phyloP scores from a whole-genome alignment of 148 eudicot genomes.

The Rhododendron kiyosumense region DNA sequence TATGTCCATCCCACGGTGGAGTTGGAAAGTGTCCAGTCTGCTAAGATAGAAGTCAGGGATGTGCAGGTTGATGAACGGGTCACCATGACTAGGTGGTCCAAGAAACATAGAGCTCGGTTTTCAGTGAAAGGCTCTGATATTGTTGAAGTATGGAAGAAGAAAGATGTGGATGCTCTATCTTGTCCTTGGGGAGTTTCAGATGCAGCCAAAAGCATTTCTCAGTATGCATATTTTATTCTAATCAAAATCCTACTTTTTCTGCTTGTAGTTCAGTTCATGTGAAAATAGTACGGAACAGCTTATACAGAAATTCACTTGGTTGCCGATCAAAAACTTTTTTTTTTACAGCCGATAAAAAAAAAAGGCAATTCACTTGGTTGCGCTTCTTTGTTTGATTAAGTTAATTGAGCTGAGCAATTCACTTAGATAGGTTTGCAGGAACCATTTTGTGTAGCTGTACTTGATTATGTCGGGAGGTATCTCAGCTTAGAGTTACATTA shows the following conservation, averaged over 20 bases:
- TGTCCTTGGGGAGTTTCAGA: constrained; percentile 64
- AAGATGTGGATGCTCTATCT: constrained; percentile 45
- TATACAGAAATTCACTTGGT: neutral
- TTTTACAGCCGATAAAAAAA: no score
- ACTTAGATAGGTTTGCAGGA: neutral
- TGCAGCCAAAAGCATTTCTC: constrained; percentile 27
- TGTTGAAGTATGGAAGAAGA: constrained; percentile 53
- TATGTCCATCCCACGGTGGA: constrained; percentile 45
- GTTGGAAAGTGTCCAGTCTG: constrained; percentile 34
- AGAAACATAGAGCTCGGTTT: constrained; percentile 36
- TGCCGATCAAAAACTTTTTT: neutral
- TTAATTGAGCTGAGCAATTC: neutral
- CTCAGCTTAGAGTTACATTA: neutral
- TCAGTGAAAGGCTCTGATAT: constrained; percentile 40
- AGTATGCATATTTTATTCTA: neutral
- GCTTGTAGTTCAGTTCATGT: neutral
- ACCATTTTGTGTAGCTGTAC: neutral
- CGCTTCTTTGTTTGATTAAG: neutral
- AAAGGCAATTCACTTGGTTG: neutral
- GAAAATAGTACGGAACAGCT: neutral
- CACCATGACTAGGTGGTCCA: constrained; percentile 75
- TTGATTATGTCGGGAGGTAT: neutral
- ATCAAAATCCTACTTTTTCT: constrained; percentile 6
- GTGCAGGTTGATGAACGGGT: constrained; percentile 76
- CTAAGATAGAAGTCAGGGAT: constrained; percentile 64